Conservation (phyloP, 345 rosid species). For the Garcia nutans region DNA sequence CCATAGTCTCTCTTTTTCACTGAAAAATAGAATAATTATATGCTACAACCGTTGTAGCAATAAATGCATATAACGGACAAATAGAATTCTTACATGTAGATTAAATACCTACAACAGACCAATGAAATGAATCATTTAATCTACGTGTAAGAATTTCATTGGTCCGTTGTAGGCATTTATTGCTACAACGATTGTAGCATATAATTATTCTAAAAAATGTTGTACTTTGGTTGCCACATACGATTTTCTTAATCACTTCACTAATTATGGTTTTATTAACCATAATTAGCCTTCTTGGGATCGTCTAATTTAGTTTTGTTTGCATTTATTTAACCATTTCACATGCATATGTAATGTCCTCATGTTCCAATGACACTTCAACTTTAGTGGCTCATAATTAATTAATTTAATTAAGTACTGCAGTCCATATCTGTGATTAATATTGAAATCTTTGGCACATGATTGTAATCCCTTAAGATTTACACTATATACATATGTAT, state of each 20-base stretch:
- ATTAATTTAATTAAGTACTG: not conserved
- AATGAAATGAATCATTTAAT: no score
- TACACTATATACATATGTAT: conserved; percentile 12
- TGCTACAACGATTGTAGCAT: no score
- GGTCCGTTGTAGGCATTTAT: no score
- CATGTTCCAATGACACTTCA: conserved; percentile 31
- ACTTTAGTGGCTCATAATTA: not conserved
- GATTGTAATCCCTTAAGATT: conserved; percentile 27
- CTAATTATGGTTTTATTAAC: conserved; percentile 12
- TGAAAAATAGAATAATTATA: no score
- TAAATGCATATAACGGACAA: no score
- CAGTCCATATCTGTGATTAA: conserved; percentile 8
- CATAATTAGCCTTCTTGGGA: not conserved
- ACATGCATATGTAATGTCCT: conserved; percentile 30
- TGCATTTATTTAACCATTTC: not conserved
- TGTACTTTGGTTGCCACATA: not conserved
- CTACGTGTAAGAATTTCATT: no score
- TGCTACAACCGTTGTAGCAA: no score
- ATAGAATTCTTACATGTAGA: no score
- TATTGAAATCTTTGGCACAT: conserved; percentile 27
- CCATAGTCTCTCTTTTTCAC: not conserved
- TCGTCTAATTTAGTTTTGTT: not conserved
- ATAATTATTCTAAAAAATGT: not conserved
- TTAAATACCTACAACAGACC: no score
- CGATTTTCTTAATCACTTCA: not conserved